phyloP scores from a whole-genome alignment of 169 alveolate genomes.

The Babesia bovis region DNA sequence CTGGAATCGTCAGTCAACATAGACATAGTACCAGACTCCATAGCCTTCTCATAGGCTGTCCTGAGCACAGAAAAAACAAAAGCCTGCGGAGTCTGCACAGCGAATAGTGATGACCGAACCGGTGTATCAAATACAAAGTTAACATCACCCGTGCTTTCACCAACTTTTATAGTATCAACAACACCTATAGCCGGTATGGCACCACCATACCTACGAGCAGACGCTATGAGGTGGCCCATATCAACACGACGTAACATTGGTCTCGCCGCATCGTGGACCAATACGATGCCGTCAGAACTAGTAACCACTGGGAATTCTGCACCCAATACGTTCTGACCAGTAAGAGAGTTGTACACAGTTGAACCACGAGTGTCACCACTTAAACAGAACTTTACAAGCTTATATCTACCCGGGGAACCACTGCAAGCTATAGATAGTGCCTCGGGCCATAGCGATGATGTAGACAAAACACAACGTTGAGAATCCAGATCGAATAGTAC shows the following conservation, averaged over 20 bases:
- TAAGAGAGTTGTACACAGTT: constrained; percentile 54
- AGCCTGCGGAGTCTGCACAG: constrained; percentile 67
- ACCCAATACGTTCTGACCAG: constrained; percentile 5
- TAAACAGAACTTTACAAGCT: constrained; percentile 26
- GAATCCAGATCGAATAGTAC: constrained; percentile 7
- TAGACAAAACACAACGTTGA: constrained; percentile 12
- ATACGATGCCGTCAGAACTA: constrained; percentile 33
- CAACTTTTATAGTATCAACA: constrained; percentile 52
- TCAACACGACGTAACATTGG: constrained; percentile 39
- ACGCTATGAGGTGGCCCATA: constrained; percentile 8
- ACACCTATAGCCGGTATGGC: constrained; percentile 48
- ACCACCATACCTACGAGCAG: constrained; percentile 25
- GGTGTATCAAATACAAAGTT: constrained; percentile 5
- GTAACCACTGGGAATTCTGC: constrained; percentile 11
- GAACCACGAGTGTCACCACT: constrained; percentile 32
- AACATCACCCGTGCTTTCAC: background rate
- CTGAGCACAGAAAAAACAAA: constrained; percentile 31
- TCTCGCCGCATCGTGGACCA: constrained; percentile 62
- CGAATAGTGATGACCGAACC: constrained; percentile 37
- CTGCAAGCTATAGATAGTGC: background rate
- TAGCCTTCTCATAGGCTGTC: constrained; percentile 33
- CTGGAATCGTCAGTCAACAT: constrained; percentile 52
- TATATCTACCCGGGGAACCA: background rate
- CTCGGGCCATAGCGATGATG: background rate
- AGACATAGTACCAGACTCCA: constrained; percentile 1